Base-by-base conservation (phyloP, 2,329 filamentous ascomycete species). In the Tolypocladium amazonense region DNA sequence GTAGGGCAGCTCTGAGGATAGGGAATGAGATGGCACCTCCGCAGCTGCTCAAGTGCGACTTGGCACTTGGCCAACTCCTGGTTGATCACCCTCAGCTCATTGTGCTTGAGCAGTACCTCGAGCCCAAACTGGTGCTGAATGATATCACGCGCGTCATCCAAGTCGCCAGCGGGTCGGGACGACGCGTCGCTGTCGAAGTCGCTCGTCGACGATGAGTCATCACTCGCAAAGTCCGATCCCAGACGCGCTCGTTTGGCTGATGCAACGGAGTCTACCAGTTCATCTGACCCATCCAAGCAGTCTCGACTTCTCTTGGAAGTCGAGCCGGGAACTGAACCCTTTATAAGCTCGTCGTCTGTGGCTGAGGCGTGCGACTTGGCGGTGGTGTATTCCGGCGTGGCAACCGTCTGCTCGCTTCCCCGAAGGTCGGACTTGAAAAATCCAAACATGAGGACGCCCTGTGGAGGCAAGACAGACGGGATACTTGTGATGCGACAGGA, bases 61-160 rank as follows among this genome's bases (percentile, higher is more conserved):
- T 97, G 92, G 70, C 92, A 97, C 77, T 97, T 97, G 65, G 91
- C 93, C 65, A 97, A 82, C 76, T 97, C 94, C 75, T 96, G 92
- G 71, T 97, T 91, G 73, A 97, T 96, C 66, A 96, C 81, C 60
- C 92, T 90, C 61, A 97, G 77, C 77, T 99, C 94, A 69, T 94
- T 87, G 75, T 99, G 94, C 79, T 97, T 97, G 71, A 95, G 78
- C 64, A 97, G 77, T 58, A 97, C 92, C 77, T 97, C 92, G 65
- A 94, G 84, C 69, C 92, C 90, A 73, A 97, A 88, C 74, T 97
- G 89, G 63, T 91, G 86, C 70, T 92, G 88, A 70, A 97, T 88
- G 41, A 83, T 82, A 66, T 92, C 87, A 70, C 85, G 85, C 63
- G 88, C 81, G 60, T 77, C 78, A 43, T 86, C 76, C 66, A 82